Evolutionary conservation across 306 rosid genomes (phyloP), one percentile per base, ranked within the genome.

Genomic region (Citrullus colocynthis): DNA sequence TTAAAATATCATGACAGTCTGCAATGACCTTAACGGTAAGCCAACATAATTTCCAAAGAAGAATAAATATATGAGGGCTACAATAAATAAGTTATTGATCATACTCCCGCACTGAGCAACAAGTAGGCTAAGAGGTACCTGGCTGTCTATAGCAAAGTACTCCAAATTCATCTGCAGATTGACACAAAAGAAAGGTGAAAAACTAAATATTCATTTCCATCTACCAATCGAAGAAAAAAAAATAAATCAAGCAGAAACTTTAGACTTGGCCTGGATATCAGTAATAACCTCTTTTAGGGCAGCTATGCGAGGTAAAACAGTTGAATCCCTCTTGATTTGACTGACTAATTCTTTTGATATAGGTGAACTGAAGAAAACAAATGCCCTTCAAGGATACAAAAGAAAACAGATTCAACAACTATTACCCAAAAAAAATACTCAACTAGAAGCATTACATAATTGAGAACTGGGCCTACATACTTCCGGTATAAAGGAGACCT

Each of bases 91-190:
- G 73, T 52, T 37, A 82, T 60, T 52, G 71, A 80, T 74, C 11
- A 21, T 55, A 64, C 79, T 70, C 65, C 70, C 20, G 15, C 52
- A 79, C 16, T 65, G 8, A 37, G 56, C 18, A 71, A 56, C 56
- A 11, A 52, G 80, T 67, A 75, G 63, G 72, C 12, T 64, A 55
- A 85, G 55, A 74, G 9, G 78, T 86, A 95, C 98, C 98, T 95
- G 98, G 84, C 93, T 84, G 83, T 95, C 98, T 74, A 91, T 95
- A 48, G 97, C 90, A 86, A 90, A 95, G 81, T 89, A 95, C 83
- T 95, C 98, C 91, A 95, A 85, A 86, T 95, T 95, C 98, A 95
- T 90, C 98, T 95, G 93, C 95, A 88, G 51, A 71, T 73, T 75
- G 74, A 87, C 77, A 74, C 78, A 77, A 87, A 80, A 63, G 82